Evolutionary conservation across 441 rosid species (phyloP).

Genomic region (Gossypium gossypioides): DNA sequence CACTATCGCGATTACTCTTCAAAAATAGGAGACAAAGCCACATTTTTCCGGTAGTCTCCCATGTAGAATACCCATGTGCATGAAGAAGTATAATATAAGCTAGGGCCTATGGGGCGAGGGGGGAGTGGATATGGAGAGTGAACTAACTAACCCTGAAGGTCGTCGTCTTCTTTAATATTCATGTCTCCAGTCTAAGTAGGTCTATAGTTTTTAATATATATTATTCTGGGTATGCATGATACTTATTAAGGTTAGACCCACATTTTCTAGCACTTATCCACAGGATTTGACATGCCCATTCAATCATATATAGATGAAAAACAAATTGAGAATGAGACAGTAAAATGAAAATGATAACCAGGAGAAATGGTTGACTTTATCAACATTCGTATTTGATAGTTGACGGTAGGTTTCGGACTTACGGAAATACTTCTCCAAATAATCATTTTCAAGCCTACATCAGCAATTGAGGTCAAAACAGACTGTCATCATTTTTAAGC

Average conservation of each 20-base stretch:
- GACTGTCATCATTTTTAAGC: no score
- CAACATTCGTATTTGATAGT: not conserved
- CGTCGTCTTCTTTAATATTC: slow-evolving; percentile 5
- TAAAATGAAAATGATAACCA: not conserved
- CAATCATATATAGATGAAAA: not conserved
- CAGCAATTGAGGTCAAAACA: no score
- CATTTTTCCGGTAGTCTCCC: not conserved
- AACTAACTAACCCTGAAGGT: not conserved
- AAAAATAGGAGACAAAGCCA: not conserved
- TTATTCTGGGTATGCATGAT: not conserved
- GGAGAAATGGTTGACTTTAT: not conserved
- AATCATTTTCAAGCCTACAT: no score
- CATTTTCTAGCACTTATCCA: not conserved
- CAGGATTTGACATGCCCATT: not conserved
- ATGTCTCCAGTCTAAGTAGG: not conserved
- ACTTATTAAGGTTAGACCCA: not conserved
- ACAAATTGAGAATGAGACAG: not conserved
- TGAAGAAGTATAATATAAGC: not conserved
- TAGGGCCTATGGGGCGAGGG: not conserved
- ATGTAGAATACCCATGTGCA: not conserved
- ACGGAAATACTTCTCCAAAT: no score
- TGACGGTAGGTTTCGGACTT: no score
- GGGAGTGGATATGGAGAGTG: not conserved
- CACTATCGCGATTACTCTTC: not conserved
- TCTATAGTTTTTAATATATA: not conserved